Base-by-base conservation (phyloP, 495 filamentous ascomycete species). In the Aspergillus homomorphus region DNA sequence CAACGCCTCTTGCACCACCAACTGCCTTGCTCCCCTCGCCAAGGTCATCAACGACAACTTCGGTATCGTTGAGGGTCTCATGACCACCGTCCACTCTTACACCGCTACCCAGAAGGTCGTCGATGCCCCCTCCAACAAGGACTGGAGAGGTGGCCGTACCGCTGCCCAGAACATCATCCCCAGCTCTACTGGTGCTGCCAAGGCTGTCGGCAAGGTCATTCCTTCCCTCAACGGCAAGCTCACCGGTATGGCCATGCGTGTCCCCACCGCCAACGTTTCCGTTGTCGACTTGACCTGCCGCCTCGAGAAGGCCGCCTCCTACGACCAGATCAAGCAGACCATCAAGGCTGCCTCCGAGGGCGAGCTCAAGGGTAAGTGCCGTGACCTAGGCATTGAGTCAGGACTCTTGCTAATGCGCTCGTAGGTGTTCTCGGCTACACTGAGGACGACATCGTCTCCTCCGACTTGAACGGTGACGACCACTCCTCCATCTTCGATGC, bases 161-260 rank as follows among this genome's bases (percentile, higher is more conserved):
- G 94, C 95, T 79, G 95, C 94, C 66, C 89, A 96, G 84, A 98
- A 98, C 87, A 98, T 98, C 85, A 98, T 98, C 71, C 94, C 94
- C 75, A 90, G 86, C 86, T 96, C 91, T 85, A 98, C 94, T 62
- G 94, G 94, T 86, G 94, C 94, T 75, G 94, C 94, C 71, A 98
- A 98, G 89, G 94, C 94, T 73, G 94, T 98, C 80, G 94, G 94
- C 80, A 98, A 98, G 86, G 94, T 98, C 79, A 98, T 98, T 68
- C 94, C 94, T 56, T 77, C 83, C 57, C 84, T 98, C 59, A 98
- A 98, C 80, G 94, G 94, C 85, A 98, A 98, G 88, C 91, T 98
- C 63, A 98, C 94, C 64, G 94, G 94, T 78, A 96, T 98, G 94
- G 81, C 95, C 67, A 92, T 98, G 89, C 94, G 94, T 87, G 93